A percentile compares a stretch with the other conserved stretches of the same genome.
phyloP scores from a whole-genome alignment of 305 asterid species.

The Solanum chacoense region DNA sequence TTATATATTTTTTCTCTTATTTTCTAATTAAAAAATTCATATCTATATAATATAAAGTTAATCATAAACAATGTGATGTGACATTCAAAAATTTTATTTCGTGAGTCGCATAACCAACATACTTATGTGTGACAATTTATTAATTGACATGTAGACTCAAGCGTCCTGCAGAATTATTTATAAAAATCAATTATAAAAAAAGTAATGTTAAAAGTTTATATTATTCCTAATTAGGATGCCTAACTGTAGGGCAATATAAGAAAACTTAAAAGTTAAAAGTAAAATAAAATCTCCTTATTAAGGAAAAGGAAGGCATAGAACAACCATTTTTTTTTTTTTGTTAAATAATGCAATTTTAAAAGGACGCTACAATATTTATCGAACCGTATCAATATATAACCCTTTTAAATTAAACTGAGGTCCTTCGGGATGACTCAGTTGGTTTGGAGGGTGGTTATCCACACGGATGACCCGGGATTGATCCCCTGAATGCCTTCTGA shows the following conservation, averaged over 20 bases:
- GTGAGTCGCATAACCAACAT: neutral
- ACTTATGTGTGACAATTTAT: neutral
- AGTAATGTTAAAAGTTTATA: neutral
- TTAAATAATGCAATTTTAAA: too few species aligned
- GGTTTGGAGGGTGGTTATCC: too few species aligned
- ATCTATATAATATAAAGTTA: neutral
- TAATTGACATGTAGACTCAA: neutral
- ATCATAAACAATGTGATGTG: neutral
- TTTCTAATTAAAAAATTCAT: neutral
- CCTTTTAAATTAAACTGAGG: neutral
- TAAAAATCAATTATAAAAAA: too few species aligned
- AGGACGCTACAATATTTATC: neutral
- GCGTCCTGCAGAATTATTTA: too few species aligned
- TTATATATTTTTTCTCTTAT: neutral
- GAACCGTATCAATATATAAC: neutral
- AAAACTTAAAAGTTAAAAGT: neutral
- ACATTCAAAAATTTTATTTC: too few species aligned
- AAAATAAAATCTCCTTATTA: neutral
- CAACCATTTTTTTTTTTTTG: neutral
- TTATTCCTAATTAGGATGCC: neutral
- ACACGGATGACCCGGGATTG: rapidly evolving
- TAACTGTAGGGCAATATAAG: neutral
- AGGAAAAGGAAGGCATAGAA: neutral
- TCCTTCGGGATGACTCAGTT: too few species aligned
- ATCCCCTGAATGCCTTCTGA: too few species aligned